These are phyloP conservation scores for Naematelia aurantialba DNA, from an alignment of 768 basidiomycete genomes.

Conservation along the genomic window DNA sequence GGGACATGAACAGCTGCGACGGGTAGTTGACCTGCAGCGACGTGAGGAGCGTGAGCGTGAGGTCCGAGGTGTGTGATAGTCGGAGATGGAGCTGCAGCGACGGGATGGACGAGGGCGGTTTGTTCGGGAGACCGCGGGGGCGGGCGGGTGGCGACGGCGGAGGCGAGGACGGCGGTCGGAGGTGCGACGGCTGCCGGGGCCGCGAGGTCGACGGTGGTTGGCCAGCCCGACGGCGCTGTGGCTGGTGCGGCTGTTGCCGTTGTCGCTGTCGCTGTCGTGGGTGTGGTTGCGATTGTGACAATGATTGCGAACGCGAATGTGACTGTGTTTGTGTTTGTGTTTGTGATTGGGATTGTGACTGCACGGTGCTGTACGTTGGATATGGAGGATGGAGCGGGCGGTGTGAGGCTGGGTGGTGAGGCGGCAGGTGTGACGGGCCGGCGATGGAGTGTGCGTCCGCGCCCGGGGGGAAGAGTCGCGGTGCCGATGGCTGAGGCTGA, in stretches of 20 bases:
- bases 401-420: neutral
- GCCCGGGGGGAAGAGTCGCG: too few species aligned
- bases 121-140: slow-evolving; percentile 14
- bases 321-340: too few species aligned
- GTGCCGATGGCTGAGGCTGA: too few species aligned
- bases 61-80: slow-evolving; percentile 78
- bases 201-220: slow-evolving; percentile 1
- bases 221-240: too few species aligned
- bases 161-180: slow-evolving; percentile 18
- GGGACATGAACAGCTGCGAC: slow-evolving; percentile 90
- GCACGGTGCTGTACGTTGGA: neutral
- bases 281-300: neutral
- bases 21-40: slow-evolving; percentile 96
- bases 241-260: neutral
- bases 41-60: slow-evolving; percentile 83
- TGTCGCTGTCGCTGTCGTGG: slow-evolving; percentile 1
- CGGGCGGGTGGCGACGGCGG: slow-evolving; percentile 28
- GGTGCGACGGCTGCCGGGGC: slow-evolving; percentile 8
- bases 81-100: slow-evolving; percentile 83
- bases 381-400: neutral
- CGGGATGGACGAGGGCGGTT: slow-evolving; percentile 52
- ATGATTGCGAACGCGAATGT: neutral
- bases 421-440: neutral
- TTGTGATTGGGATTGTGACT: neutral
- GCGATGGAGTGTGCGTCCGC: too few species aligned